phyloP scores from a whole-genome alignment of 257 asterid species.

The Verbena officinalis region DNA sequence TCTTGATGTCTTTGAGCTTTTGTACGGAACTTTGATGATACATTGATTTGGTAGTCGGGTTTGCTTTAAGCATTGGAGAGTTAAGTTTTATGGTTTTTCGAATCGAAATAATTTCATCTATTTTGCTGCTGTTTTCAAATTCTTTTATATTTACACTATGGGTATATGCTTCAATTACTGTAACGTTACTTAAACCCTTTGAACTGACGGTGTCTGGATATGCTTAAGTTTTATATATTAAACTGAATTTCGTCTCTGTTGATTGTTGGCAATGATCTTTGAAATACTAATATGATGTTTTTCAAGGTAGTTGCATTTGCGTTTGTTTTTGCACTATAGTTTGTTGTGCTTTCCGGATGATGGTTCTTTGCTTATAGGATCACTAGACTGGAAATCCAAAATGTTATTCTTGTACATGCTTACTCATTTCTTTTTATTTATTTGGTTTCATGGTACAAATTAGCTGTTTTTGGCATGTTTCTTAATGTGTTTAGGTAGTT shows the following conservation, averaged over 20 bases:
- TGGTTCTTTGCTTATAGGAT: not conserved
- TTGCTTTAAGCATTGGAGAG: not conserved
- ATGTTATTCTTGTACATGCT: not conserved
- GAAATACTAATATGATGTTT: not conserved
- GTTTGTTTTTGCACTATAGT: not conserved
- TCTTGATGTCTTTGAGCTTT: not conserved
- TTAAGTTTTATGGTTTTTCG: not conserved
- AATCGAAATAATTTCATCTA: too few relatives aligned
- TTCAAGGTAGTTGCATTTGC: not conserved
- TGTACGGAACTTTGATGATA: not conserved
- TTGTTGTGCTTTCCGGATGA: not conserved
- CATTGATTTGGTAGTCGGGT: not conserved
- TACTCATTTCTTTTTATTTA: too few relatives aligned
- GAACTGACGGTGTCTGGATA: not conserved
- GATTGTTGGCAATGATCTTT: constrained; percentile 1
- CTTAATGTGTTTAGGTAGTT: too few relatives aligned
- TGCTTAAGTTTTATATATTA: not conserved
- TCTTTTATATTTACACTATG: not conserved
- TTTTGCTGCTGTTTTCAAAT: not conserved
- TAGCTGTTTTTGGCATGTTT: too few relatives aligned
- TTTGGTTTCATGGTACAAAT: too few relatives aligned
- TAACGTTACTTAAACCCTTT: not conserved
- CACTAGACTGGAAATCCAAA: not conserved
- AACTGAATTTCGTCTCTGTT: not conserved
- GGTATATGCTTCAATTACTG: not conserved